These are phyloP conservation scores for Heteromeles arbutifolia DNA, from an alignment of 306 rosid species.

Conservation along the genomic window DNA sequence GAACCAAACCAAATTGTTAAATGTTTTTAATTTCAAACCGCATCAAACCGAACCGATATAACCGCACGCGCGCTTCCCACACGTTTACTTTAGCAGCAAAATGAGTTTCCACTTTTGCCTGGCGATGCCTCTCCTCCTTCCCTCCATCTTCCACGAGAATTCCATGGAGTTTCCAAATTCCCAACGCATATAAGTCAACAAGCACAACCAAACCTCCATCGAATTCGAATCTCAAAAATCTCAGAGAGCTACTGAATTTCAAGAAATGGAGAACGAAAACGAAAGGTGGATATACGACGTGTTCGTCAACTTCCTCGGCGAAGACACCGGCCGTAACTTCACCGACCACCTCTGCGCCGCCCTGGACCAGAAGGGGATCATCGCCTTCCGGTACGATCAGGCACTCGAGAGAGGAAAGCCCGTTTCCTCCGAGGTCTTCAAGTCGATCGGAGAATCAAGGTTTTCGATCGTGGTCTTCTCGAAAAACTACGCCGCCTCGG, in stretches of 20 bases:
- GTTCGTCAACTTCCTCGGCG: background rate
- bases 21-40: no score
- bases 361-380: background rate
- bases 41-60: no score
- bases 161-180: background rate
- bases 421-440: background rate
- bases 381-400: background rate
- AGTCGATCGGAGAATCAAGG: background rate
- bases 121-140: no score
- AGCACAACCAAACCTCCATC: no score
- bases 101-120: background rate
- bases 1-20: no score
- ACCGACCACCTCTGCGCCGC: background rate
- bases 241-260: background rate
- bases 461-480: background rate
- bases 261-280: background rate
- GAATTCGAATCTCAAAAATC: background rate
- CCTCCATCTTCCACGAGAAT: background rate
- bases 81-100: no score
- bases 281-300: background rate
- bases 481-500: background rate
- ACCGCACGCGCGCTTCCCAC: no score
- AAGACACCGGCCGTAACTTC: background rate
- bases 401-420: background rate
- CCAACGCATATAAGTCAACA: background rate